Evolutionary conservation across 345 rosid genomes (phyloP), one percentile per base, ranked within the genome.

Genomic region (Aegle marmelos): DNA sequence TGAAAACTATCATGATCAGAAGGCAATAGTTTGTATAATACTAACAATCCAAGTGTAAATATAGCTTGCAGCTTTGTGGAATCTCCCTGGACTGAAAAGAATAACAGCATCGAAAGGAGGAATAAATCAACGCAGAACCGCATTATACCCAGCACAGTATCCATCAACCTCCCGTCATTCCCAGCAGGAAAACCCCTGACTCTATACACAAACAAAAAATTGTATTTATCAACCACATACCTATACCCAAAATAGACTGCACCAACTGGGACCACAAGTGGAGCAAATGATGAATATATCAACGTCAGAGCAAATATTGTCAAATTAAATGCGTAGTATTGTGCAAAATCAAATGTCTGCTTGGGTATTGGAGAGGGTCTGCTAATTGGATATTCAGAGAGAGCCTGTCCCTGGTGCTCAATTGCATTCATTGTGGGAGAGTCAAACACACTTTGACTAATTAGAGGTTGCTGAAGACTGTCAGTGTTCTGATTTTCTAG

Each of bases 91-190:
- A 96, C 95, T 2, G 97, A 85, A 85, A 96, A 96, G 89, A 89
- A 94, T 79, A 94, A 74, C 6, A 96, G 92, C 99, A 96, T 92
- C 0, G 94, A 79, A 13, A 94, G 85, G 31, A 96, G 94, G 81
- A 88, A 96, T n/a, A 96, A 76, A 87, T 96, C 95, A 3, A 96
- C 89, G 27, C 97, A 94, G 88, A 96, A 89, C 19, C 98, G 83
- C 97, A 92, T 89, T 77, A 94, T 84, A 77, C 91, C 76, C 84
- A 96, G 61, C 33, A 96, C 99, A 0, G 94, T 90, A 80, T 96
- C 99, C 99, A 94, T 93, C 82, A 96, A 84, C 89, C 91, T 96
- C 79, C 99, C 99, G 63, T 96, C 99, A 56, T 96, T 96, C 54
- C 98, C 97, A 30, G 98, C 97, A 76, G 99, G 97, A 81, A 96